Evolutionary conservation across 352 stramenopile genomes (phyloP).

Genomic region (Phytophthora palmivora): DNA sequence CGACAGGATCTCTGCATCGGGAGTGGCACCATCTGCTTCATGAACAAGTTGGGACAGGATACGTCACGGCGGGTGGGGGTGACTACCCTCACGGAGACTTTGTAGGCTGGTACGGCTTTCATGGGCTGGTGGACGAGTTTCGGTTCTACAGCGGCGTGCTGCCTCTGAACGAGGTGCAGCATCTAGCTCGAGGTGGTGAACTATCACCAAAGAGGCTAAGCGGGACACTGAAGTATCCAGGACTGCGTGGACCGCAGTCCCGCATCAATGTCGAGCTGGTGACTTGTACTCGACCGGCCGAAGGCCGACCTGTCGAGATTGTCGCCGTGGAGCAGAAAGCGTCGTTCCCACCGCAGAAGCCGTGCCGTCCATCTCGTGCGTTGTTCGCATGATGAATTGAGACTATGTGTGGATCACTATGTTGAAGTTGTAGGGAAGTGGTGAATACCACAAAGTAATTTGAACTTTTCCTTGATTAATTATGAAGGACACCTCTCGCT

Average conservation of each 20-base stretch:
- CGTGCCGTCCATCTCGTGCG: conserved; percentile 9
- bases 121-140: conserved; percentile 49
- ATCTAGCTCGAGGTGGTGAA: conserved; percentile 14
- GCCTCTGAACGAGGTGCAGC: conserved; percentile 1
- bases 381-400: conserved; percentile 24
- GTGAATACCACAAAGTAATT: background rate
- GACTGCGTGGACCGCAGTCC: conserved; percentile 15
- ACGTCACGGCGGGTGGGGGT: conserved; percentile 30
- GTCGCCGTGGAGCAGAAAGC: conserved; percentile 4
- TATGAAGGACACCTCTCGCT: background rate
- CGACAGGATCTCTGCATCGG: conserved; percentile 28
- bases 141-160: conserved; percentile 25
- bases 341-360: conserved; percentile 1
- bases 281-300: conserved; percentile 16
- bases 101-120: conserved; percentile 55
- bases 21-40: conserved; percentile 48
- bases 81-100: conserved; percentile 35
- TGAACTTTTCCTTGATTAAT: conserved; percentile 1
- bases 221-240: conserved; percentile 27
- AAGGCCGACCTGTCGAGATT: conserved; percentile 22
- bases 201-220: conserved; percentile 11
- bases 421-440: background rate
- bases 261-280: conserved; percentile 28
- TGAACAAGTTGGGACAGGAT: conserved; percentile 53
- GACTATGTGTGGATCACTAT: too few relatives aligned